phyloP scores from a whole-genome alignment of 108 stramenopile genomes.

The Nitzschia palea region DNA sequence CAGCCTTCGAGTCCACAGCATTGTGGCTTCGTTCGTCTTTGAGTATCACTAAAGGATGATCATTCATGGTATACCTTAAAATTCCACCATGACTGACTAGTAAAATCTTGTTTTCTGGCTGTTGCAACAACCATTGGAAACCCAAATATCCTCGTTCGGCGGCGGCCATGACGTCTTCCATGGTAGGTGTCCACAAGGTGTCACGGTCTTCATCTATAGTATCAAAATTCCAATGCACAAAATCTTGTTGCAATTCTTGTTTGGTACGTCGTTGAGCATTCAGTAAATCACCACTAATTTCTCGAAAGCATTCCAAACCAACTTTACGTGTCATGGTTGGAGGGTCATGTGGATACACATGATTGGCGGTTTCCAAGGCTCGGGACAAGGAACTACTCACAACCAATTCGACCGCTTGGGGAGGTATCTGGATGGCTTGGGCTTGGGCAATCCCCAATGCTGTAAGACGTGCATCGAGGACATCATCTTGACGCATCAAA shows the following conservation, averaged over 20 bases:
- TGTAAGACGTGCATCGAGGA: slow-evolving; percentile 61
- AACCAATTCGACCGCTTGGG: slow-evolving; percentile 27
- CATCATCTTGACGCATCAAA: slow-evolving; percentile 76
- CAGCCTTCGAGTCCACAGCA: slow-evolving; percentile 13
- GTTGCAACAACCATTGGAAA: slow-evolving; percentile 52
- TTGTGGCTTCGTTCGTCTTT: slow-evolving; percentile 52
- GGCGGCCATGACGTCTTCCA: slow-evolving; percentile 57
- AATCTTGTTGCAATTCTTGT: slow-evolving; percentile 41
- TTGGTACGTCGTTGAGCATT: slow-evolving; percentile 66
- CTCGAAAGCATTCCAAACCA: slow-evolving; percentile 65
- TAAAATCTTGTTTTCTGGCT: slow-evolving; percentile 52
- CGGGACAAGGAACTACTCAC: slow-evolving; percentile 42
- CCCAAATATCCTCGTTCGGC: slow-evolving; percentile 71
- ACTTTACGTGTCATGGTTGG: slow-evolving; percentile 25
- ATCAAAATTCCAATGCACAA: slow-evolving; percentile 71
- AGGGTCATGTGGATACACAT: slow-evolving; percentile 32
- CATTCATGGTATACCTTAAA: slow-evolving; percentile 59
- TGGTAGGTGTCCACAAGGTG: slow-evolving; percentile 58
- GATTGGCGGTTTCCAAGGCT: slow-evolving; percentile 44
- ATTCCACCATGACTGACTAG: slow-evolving; percentile 75
- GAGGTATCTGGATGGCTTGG: slow-evolving; percentile 16
- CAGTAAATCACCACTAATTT: slow-evolving; percentile 75
- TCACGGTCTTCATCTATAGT: slow-evolving; percentile 33
- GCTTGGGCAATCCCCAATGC: slow-evolving; percentile 62
- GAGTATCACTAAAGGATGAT: slow-evolving; percentile 51